Evolutionary conservation across 345 rosid species (phyloP).

Genomic region (Eucalyptus rudis): DNA sequence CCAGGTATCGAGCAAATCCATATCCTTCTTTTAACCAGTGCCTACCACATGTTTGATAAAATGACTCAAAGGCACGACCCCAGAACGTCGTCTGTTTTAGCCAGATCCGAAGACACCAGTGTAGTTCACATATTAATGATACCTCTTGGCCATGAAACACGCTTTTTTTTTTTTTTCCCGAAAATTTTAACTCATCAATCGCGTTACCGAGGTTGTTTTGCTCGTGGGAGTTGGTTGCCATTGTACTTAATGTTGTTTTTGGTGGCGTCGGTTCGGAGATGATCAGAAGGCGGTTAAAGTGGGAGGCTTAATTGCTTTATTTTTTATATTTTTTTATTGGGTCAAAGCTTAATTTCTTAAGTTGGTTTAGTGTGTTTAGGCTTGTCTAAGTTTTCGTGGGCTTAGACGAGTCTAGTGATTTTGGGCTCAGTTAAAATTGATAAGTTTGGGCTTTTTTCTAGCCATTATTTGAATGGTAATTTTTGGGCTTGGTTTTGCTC

Average conservation of each 20-base stretch:
- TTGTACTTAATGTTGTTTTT: neutral
- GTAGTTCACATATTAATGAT: too few species aligned
- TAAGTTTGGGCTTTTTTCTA: too few species aligned
- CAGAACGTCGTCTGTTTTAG: too few species aligned
- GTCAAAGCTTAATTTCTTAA: neutral
- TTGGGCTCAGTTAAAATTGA: neutral
- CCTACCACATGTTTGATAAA: neutral
- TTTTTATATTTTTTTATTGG: too few species aligned
- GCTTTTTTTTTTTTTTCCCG: fast-evolving
- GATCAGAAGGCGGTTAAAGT: neutral
- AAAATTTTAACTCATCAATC: too few species aligned
- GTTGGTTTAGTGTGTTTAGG: neutral
- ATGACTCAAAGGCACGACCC: fast-evolving
- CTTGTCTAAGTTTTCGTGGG: neutral
- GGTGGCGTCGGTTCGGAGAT: neutral
- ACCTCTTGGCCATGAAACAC: too few species aligned
- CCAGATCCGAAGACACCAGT: too few species aligned
- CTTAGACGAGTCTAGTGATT: neutral
- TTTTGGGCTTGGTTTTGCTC: neutral
- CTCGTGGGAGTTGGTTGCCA: neutral
- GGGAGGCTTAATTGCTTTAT: neutral
- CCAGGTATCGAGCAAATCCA: too few species aligned
- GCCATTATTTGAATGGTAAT: neutral
- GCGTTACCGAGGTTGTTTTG: neutral
- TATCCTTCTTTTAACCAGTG: neutral